Evolutionary conservation across 78 protist genomes (phyloP), one percentile per base, ranked within the genome.

Genomic region (Isochrysis galbana): DNA sequence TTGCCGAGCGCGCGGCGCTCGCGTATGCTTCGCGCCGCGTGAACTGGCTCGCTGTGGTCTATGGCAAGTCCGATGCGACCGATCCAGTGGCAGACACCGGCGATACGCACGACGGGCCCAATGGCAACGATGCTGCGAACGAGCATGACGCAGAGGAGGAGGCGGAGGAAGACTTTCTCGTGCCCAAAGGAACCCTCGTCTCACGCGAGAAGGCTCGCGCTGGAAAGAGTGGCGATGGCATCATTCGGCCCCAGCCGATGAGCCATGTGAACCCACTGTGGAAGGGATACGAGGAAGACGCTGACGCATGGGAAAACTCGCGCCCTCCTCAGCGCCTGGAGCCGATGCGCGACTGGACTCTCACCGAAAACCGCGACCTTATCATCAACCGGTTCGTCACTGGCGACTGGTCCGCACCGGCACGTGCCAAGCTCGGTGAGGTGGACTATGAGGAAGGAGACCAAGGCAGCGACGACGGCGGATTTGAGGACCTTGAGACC

Each of bases 401-500:
- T 4, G 86, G 86, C 86, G 0, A 23, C n/a, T 78, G 86, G 86
- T 32, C 11, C 46, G 46, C 45, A 29, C 1, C 21, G 10, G 41
- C 10, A 2, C 34, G 46, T n/a, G n/a, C n/a, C n/a, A n/a, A n/a
- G n/a, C n/a, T n/a, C 84, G 84, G 46, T 19, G 84, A n/a, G 11
- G 74, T n/a, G 32, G 82, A 74, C 46, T 21, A 2, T 11, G 84
- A 34, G 26, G 84, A 10, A 14, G 47, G 29, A 17, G 82, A 42
- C 44, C 29, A 26, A 34, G 54, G 87, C 29, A 41, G 11, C 5
- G 87, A 86, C 36, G 87, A 74, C 23, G 92, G 78, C 0, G 92
- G 45, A 23, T 78, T 78, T 22, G 86, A 97, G 93, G 98, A 97
- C 91, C 89, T 97, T 5, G 98, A 97, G 93, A 94, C 96, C n/a